Base-by-base conservation (phyloP, 345 rosid genomes). In the Lagerstroemia speciosa region DNA sequence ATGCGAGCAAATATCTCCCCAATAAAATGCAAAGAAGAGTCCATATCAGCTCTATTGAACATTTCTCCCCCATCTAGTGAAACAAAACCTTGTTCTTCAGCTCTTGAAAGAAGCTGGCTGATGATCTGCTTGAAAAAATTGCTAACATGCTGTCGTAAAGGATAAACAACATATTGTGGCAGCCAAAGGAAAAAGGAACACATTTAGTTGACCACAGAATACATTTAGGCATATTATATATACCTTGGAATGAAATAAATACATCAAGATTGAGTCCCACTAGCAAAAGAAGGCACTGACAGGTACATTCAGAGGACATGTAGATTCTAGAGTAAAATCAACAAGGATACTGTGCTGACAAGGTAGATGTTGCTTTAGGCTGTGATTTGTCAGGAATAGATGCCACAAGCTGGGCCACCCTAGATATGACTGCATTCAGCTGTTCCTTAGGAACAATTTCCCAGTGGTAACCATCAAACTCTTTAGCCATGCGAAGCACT, bases 341-440 rank as follows among this genome's bases (percentile, higher is more conserved):
- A 24, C 2, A 84, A 94, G 97, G 97, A 94, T 94, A 94, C 99
- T 91, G 95, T 22, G 96, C 78, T 58, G 93, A 84, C 65, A 93
- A 87, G 60, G 86, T 70, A 65, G 88, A 71, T 11, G 83, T 76
- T 12, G 90, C 86, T 83, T 71, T 78, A 37, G 78, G 67, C 24
- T 83, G 88, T 82, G 87, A 89, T 88, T 89, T 91, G 79, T 94
- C 99, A 71, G 99, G 99, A 76, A 91, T 76, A 55, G 95, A 94
- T 57, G 93, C 78, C 71, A 91, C 73, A 74, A 88, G 78, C 80
- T 91, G 97, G 34, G 87, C 89, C 73, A 85, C 81, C 81, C 82
- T 84, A 48, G 86, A 81, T 41, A 85, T 69, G 68, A 71, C 75
- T 66, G 86, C 67, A 76, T 71, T 83, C 68, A 76, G 67, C 67